These are phyloP conservation scores for Hyaloscypha hepaticicola DNA, from an alignment of 495 filamentous ascomycete species.

Conservation along the genomic window DNA sequence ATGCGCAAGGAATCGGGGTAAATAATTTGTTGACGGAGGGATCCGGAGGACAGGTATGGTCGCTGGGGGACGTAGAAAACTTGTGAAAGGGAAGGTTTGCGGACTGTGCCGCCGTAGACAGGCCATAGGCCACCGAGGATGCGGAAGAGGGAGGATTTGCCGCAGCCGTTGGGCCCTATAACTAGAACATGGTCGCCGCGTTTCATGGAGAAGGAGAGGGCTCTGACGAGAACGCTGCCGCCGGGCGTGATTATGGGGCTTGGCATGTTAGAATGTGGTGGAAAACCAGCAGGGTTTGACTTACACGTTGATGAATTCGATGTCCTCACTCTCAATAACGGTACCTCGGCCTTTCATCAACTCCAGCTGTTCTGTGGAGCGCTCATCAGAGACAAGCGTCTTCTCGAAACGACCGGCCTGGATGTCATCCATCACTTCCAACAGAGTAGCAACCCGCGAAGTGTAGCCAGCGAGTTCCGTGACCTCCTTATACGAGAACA, in stretches of 20 bases:
- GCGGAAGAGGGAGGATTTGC: constrained; percentile 92
- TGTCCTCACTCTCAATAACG: constrained; percentile 74
- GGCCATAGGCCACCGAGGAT: constrained; percentile 97
- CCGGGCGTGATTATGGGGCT: constrained; percentile 94
- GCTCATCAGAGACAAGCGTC: constrained; percentile 87
- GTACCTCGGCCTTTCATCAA: constrained; percentile 77
- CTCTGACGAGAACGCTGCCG: constrained; percentile 83
- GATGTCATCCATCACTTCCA: constrained; percentile 95
- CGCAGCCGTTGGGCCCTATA: constrained; percentile 94
- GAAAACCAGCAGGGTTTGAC: constrained; percentile 10
- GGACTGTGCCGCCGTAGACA: constrained; percentile 92
- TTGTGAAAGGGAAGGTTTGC: constrained; percentile 81
- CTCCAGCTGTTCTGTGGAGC: constrained; percentile 71
- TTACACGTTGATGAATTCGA: constrained; percentile 80
- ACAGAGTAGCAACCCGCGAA: constrained; percentile 79
- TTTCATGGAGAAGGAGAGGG: constrained; percentile 81
- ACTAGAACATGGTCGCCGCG: constrained; percentile 90
- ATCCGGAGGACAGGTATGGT: constrained; percentile 86
- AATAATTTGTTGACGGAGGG: constrained; percentile 90
- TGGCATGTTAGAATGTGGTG: constrained; percentile 15
- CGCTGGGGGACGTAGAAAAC: constrained; percentile 99
- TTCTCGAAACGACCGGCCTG: constrained; percentile 88
- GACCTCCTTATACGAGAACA: constrained; percentile 97
- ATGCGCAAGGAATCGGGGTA: constrained; percentile 88
- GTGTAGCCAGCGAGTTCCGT: constrained; percentile 97